phyloP scores from a whole-genome alignment of 805 yeast species.

The Ogataea pini region DNA sequence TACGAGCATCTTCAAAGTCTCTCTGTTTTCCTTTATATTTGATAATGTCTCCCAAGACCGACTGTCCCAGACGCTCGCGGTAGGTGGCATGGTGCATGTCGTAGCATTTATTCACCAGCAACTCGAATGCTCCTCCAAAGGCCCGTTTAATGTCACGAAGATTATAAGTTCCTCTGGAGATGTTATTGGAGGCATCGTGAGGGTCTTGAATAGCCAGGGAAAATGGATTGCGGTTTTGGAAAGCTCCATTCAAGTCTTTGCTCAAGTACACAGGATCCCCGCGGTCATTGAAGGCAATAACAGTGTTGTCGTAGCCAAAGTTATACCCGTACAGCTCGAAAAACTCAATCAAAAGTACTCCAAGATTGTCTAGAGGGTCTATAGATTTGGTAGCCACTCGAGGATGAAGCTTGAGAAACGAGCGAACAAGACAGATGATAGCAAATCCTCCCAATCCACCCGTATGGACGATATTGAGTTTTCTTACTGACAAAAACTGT shows the following conservation, averaged over 20 bases:
- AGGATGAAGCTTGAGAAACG: slow-evolving; percentile 80
- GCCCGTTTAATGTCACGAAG: slow-evolving; percentile 78
- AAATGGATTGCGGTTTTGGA: slow-evolving; percentile 55
- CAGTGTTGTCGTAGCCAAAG: slow-evolving; percentile 81
- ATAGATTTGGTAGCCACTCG: slow-evolving; percentile 66
- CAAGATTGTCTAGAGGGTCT: slow-evolving; percentile 71
- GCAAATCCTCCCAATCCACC: slow-evolving; percentile 97
- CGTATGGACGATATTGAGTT: slow-evolving; percentile 79
- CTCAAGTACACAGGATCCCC: slow-evolving; percentile 60
- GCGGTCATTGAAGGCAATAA: slow-evolving; percentile 57
- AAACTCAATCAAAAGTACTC: slow-evolving; percentile 84
- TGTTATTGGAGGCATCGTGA: slow-evolving; percentile 77
- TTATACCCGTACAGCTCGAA: slow-evolving; percentile 90
- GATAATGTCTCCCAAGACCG: slow-evolving; percentile 78
- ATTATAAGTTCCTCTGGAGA: slow-evolving; percentile 83
- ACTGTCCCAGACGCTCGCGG: slow-evolving; percentile 65
- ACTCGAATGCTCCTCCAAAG: slow-evolving; percentile 84
- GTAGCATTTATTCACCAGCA: slow-evolving; percentile 73
- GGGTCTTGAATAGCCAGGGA: slow-evolving; percentile 86
- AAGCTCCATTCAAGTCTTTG: slow-evolving; percentile 43
- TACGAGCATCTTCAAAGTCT: slow-evolving; percentile 76
- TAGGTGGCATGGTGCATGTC: slow-evolving; percentile 66
- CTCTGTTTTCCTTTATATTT: slow-evolving; percentile 72
- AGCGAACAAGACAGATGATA: slow-evolving; percentile 81
- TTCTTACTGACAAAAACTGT: slow-evolving; percentile 78